Percentiles rank a stretch among this genome's conserved stretches.
Conservation (phyloP, 371 early-diverging fungal genomes). For the Choanephora cucurbitarum region DNA sequence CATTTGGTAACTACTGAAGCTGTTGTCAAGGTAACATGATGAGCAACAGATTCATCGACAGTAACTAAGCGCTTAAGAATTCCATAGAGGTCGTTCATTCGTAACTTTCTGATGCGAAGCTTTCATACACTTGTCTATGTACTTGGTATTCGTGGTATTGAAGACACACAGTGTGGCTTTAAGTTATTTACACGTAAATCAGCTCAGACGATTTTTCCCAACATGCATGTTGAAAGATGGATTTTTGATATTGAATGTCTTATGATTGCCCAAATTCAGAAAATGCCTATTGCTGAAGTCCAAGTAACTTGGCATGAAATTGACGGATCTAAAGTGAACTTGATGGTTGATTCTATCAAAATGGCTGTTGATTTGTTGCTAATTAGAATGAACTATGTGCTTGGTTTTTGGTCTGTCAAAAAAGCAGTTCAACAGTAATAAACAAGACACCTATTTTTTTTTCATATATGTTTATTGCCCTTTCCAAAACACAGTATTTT, state of each 20-base stretch:
- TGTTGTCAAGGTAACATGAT: constrained; percentile 82
- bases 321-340: constrained; percentile 89
- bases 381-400: constrained; percentile 83
- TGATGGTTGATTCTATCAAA: constrained; percentile 82
- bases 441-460: neutral
- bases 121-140: constrained; percentile 87
- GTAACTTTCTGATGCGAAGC: constrained; percentile 90
- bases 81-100: constrained; percentile 77
- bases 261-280: constrained; percentile 69
- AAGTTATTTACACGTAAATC: constrained; percentile 87
- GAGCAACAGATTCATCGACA: neutral
- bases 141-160: constrained; percentile 81
- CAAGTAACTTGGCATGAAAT: constrained; percentile 96
- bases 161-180: constrained; percentile 97
- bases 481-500: constrained; percentile 30
- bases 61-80: too few relatives aligned
- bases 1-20: constrained; percentile 88
- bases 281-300: constrained; percentile 85
- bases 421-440: constrained; percentile 1
- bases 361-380: constrained; percentile 90
- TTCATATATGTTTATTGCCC: constrained; percentile 76
- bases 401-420: constrained; percentile 76
- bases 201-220: constrained; percentile 78
- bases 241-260: constrained; percentile 96
- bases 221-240: constrained; percentile 94